Evolutionary conservation across 2,329 filamentous ascomycete species (phyloP).

Genomic region (Aspergillus bombycis): DNA sequence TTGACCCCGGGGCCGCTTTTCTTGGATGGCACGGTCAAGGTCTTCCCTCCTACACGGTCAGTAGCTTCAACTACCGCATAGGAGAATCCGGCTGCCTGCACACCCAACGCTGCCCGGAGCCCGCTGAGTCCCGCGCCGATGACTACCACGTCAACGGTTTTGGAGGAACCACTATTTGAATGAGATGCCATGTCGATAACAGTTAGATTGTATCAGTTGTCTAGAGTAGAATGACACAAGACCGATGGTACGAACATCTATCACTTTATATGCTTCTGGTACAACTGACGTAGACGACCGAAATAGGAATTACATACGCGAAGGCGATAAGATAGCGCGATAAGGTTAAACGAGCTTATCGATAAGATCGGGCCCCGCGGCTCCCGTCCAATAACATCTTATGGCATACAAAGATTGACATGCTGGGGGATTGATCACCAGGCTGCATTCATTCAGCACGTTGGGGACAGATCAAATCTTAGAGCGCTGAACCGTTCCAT

Average conservation of each 20-base stretch:
- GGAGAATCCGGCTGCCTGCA: constrained; percentile 36
- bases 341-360: too few relatives aligned
- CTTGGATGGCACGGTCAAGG: constrained; percentile 28
- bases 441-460: too few relatives aligned
- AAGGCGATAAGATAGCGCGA: too few relatives aligned
- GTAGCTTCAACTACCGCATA: constrained; percentile 44
- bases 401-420: too few relatives aligned
- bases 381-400: background rate
- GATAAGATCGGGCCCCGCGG: background rate
- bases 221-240: background rate
- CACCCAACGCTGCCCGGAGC: constrained; percentile 38
- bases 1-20: constrained; percentile 15
- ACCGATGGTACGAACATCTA: too few relatives aligned
- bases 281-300: background rate
- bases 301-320: background rate
- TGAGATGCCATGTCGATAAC: background rate
- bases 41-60: constrained; percentile 48
- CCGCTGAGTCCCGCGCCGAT: constrained; percentile 45
- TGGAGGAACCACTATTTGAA: background rate
- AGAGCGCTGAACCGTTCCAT: too few relatives aligned
- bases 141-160: constrained; percentile 32
- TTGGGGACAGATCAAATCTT: too few relatives aligned
- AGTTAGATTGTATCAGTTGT: background rate
- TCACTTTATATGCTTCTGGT: background rate
- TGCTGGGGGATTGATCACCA: too few relatives aligned